Evolutionary conservation across 495 filamentous ascomycete species (phyloP).

Genomic region (Trichoderma reesei): DNA sequence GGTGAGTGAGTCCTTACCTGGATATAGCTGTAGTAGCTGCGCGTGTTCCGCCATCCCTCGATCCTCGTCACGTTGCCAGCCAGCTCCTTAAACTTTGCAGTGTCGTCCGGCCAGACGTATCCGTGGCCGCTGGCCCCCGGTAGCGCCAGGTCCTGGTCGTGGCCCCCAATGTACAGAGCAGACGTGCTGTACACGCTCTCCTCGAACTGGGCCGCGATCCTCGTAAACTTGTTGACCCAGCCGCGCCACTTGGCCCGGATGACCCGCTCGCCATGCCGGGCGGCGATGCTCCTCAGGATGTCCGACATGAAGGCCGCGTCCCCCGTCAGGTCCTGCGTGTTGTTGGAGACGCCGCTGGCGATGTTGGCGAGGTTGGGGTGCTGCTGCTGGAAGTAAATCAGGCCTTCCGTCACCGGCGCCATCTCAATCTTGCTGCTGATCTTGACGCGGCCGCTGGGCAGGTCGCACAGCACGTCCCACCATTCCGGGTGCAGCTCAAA

Average conservation of each 20-base stretch:
- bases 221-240: slow-evolving; percentile 83
- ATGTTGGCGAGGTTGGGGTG: slow-evolving; percentile 46
- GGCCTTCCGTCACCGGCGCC: slow-evolving; percentile 68
- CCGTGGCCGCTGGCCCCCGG: slow-evolving; percentile 62
- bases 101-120: slow-evolving; percentile 86
- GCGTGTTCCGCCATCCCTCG: slow-evolving; percentile 89
- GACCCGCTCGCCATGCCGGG: slow-evolving; percentile 80
- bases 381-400: slow-evolving; percentile 78
- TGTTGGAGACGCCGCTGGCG: slow-evolving; percentile 31
- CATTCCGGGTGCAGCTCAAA: slow-evolving; percentile 93
- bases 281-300: slow-evolving; percentile 69
- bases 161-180: slow-evolving; percentile 78
- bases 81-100: slow-evolving; percentile 70
- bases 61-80: slow-evolving; percentile 83
- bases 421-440: slow-evolving; percentile 75
- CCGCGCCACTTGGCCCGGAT: slow-evolving; percentile 84
- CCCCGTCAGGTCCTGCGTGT: slow-evolving; percentile 62
- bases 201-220: slow-evolving; percentile 88
- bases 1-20: too few species aligned
- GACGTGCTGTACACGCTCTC: slow-evolving; percentile 87
- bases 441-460: slow-evolving; percentile 85
- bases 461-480: slow-evolving; percentile 96
- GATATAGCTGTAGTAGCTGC: slow-evolving; percentile 91
- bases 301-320: slow-evolving; percentile 85
- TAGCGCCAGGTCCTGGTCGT: slow-evolving; percentile 53